Conservation (phyloP, 2,329 filamentous ascomycete genomes). For the Alternaria gaisen region DNA sequence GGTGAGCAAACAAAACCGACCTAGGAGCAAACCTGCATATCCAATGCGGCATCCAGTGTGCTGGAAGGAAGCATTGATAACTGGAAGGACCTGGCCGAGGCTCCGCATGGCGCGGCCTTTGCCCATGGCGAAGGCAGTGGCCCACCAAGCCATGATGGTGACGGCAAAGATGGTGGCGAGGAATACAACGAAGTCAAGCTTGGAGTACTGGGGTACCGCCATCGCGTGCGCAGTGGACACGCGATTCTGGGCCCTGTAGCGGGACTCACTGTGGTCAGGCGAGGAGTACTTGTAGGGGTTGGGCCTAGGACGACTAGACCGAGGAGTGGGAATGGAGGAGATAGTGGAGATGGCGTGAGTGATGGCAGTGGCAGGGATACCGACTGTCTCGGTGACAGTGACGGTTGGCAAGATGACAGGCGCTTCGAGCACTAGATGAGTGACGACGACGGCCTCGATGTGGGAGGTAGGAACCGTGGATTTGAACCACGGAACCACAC, state of each 20-base stretch:
- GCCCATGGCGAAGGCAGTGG: not conserved
- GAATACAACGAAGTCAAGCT: not conserved
- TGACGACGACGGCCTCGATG: slow-evolving; percentile 4
- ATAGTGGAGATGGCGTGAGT: not conserved
- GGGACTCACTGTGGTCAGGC: not conserved
- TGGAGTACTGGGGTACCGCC: not conserved
- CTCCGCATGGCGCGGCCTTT: not conserved
- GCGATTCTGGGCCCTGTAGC: not conserved
- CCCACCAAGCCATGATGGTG: not conserved
- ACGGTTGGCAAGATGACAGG: slow-evolving; percentile 9
- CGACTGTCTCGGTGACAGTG: slow-evolving; percentile 12
- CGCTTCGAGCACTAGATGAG: not conserved
- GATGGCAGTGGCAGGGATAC: slow-evolving; percentile 12
- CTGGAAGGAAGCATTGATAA: not conserved
- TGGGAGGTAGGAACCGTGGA: not conserved
- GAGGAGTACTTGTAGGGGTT: slow-evolving; percentile 1
- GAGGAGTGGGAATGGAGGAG: not conserved
- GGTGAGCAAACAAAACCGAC: not conserved
- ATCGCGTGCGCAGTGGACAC: not conserved
- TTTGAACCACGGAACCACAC: not conserved
- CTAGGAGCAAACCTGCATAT: not conserved
- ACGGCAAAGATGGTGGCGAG: not conserved
- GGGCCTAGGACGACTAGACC: not conserved
- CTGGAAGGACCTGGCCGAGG: not conserved
- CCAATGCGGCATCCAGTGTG: not conserved